A percentile compares a stretch with the other conserved stretches of the same genome.
phyloP scores from a whole-genome alignment of 208 protist species.

The Trypanosoma boissoni region DNA sequence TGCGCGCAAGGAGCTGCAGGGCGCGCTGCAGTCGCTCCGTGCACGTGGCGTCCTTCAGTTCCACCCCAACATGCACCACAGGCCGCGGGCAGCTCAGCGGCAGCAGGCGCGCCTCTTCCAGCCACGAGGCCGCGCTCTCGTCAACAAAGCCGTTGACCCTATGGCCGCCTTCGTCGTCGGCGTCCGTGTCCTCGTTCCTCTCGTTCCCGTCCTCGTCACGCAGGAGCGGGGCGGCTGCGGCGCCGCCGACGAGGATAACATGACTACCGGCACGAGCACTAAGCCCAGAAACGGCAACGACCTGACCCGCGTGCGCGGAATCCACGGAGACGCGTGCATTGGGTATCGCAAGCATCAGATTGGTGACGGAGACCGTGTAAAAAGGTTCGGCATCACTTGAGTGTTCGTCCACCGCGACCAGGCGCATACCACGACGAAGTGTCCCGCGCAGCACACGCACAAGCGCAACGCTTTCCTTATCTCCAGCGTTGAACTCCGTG shows the following conservation, averaged over 20 bases:
- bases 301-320: constrained; percentile 55
- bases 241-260: constrained; percentile 52
- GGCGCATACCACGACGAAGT: constrained; percentile 26
- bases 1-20: constrained; percentile 90
- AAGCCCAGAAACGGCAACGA: constrained; percentile 62
- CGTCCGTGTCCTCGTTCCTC: not conserved
- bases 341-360: constrained; percentile 45
- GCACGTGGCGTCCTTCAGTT: constrained; percentile 96
- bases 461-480: constrained; percentile 45
- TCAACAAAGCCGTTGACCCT: not conserved
- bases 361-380: constrained; percentile 36
- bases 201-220: constrained; percentile 28
- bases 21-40: constrained; percentile 93
- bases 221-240: constrained; percentile 32
- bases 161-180: constrained; percentile 18
- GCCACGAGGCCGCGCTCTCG: constrained; percentile 32
- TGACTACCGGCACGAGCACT: constrained; percentile 45
- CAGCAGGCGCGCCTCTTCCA: constrained; percentile 42
- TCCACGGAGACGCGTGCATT: constrained; percentile 54
- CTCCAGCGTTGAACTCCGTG: constrained; percentile 31
- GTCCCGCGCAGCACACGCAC: constrained; percentile 59
- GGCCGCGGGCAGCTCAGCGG: constrained; percentile 31
- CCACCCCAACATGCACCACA: constrained; percentile 95
- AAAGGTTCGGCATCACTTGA: constrained; percentile 66
- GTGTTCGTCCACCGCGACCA: constrained; percentile 66